Evolutionary conservation across 1,284 basidiomycete species (phyloP).

Genomic region (Trametes sp.): DNA sequence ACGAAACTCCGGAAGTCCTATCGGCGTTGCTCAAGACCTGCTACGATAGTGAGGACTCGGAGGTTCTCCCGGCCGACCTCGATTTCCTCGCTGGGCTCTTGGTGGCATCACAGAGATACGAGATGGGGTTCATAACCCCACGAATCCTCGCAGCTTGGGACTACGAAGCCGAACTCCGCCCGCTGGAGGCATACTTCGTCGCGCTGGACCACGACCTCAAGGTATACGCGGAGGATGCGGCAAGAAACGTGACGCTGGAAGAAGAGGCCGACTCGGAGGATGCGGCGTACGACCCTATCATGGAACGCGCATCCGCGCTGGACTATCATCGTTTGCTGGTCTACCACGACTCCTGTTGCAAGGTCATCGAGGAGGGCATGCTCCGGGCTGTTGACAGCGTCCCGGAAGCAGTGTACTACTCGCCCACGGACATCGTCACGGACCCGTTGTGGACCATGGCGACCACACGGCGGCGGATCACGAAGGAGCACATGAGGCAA

Average conservation of each 20-base stretch:
- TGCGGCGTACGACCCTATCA: conserved; percentile 2
- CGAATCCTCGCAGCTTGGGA: background rate
- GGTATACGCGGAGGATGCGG: background rate
- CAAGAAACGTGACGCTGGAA: background rate
- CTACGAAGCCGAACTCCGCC: background rate
- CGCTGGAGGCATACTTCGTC: conserved; percentile 3
- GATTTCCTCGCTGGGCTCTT: background rate
- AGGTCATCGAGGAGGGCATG: background rate
- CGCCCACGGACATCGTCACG: background rate
- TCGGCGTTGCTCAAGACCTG: conserved; percentile 12
- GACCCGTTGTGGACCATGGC: no score
- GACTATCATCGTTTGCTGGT: conserved; percentile 6
- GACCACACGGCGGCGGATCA: no score
- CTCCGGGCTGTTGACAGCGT: background rate
- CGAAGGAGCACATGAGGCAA: no score
- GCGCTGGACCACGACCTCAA: background rate
- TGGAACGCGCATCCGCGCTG: conserved; percentile 10
- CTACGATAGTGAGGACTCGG: background rate
- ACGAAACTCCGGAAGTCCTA: conserved; percentile 5
- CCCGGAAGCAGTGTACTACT: background rate
- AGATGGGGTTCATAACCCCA: conserved; percentile 15
- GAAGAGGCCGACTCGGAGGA: background rate
- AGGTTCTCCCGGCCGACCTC: background rate
- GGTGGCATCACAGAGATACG: conserved; percentile 26
- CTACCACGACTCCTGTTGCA: conserved; percentile 2